Evolutionary conservation across 2,329 filamentous ascomycete species (phyloP).

Genomic region (Juglanconis sp.): DNA sequence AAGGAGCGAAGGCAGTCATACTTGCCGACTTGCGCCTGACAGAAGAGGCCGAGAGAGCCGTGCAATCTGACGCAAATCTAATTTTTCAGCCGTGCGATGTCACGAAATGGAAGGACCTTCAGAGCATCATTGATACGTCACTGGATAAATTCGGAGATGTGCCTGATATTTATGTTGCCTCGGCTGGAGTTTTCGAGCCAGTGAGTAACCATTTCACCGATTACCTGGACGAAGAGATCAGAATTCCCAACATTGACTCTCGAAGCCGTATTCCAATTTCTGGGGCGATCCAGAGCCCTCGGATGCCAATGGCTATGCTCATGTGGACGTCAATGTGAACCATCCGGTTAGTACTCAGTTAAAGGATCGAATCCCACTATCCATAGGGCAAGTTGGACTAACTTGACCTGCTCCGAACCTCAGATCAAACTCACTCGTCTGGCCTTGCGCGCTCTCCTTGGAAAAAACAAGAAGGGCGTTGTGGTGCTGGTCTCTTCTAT

Average conservation of each 20-base stretch:
- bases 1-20: constrained; percentile 1
- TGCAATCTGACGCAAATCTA: neutral
- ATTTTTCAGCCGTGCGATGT: neutral
- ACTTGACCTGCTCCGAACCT: neutral
- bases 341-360: constrained; percentile 1
- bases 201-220: neutral
- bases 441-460: constrained; percentile 3
- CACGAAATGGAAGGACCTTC: constrained; percentile 2
- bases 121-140: neutral
- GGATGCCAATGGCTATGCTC: neutral
- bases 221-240: neutral
- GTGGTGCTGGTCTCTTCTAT: constrained; percentile 28
- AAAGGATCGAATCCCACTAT: neutral
- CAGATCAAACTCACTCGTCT: constrained; percentile 9
- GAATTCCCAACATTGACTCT: neutral
- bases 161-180: neutral
- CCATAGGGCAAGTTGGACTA: neutral
- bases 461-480: neutral
- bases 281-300: neutral
- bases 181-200: constrained; percentile 1
- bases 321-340: neutral
- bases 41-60: neutral
- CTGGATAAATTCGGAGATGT: neutral
- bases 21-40: neutral
- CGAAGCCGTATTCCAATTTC: neutral